Evolutionary conservation across 1,139 yeast genomes (phyloP), one percentile per base, ranked within the genome.

Genomic region (Diutina sp.): DNA sequence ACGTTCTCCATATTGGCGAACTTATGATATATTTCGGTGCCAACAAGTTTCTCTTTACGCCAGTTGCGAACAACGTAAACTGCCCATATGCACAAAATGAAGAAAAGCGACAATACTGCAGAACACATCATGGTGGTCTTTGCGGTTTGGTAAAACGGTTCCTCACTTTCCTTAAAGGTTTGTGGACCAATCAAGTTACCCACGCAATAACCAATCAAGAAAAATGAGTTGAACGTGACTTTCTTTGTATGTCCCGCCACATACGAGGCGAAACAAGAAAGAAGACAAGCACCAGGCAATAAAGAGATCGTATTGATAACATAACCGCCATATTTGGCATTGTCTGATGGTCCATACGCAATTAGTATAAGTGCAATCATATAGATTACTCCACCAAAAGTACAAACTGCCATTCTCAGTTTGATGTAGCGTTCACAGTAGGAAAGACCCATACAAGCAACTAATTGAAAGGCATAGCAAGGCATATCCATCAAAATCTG

Each of bases 1-100:
- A 80, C 80, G 62, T 83, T 82, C 54, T 75, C 77, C 16, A 73
- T 66, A 51, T 66, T 55, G 46, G 58, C 61, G 58, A 62, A 65
- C 41, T 35, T 35, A 12, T 52, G 61, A 7, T 45, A 16, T 5
- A 46, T 21, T 12, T 18, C 30, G 50, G 29, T 46, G 7, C 29
- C 50, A 5, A 46, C 50, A 12, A 46, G 28, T 25, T 46, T 46
- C 7, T 46, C 7, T n/a, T 18, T 46, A 21, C 28, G 50, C 16
- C n/a, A 28, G n/a, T 46, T 46, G 25, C 28, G 25, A 11, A 14
- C 7, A 11, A 18, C 25, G 50, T 46, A 46, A 25, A 18, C 50
- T 21, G 28, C 47, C 62, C 71, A 69, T 38, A 71, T 65, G 46
- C 55, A 63, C 59, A 56, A 64, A 32, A 64, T 62, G 25, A 58